Evolutionary conservation across 1,284 basidiomycete genomes (phyloP), one percentile per base, ranked within the genome.

Genomic region (Chalciporus piperatoides): DNA sequence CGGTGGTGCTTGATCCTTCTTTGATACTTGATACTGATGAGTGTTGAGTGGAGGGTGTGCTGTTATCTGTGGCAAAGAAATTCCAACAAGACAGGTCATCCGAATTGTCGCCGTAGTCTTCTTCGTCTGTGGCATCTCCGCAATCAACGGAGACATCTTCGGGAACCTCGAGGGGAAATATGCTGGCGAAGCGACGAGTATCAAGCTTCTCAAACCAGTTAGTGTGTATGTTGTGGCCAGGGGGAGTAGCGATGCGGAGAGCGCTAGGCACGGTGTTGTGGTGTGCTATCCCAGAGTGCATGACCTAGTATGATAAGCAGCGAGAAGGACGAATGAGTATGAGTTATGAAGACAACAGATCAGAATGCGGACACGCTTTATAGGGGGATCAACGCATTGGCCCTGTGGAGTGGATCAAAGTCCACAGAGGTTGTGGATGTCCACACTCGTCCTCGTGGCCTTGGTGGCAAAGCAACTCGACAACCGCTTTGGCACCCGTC

Each of bases 131-230:
- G 40, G 47, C 28, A 49, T 54, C 46, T 28, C 38, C 32, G 21
- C 44, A 47, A 32, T 52, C 41, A 10, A 53, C 27, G 32, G 47
- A 42, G 24, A 51, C 3, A 6, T 28, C 25, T 25, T 48, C 49
- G 39, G 46, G 44, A 14, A 33, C 32, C 9, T 62, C 51, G 6
- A 35, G 21, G 28, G 53, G 40, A 30, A 65, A 60, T 32, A 65
- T 49, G 8, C 39, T 19, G 3, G 54, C 67, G 30, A 65, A 65
- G 36, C 67, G 64, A 38, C 67, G 64, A 46, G 58, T 64, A 15
- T 68, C 60, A 19, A 39, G 44, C 19, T 41, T 48, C 25, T 17
- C 15, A 23, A 27, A 42, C 11, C 33, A 47, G 30, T 44, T 27
- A 14, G 38, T 24, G 35, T 25, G 30, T 42, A 37, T 48, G 47